These are phyloP conservation scores for Hanseniaspora lindneri DNA, from an alignment of 805 yeast species.

Conservation along the genomic window DNA sequence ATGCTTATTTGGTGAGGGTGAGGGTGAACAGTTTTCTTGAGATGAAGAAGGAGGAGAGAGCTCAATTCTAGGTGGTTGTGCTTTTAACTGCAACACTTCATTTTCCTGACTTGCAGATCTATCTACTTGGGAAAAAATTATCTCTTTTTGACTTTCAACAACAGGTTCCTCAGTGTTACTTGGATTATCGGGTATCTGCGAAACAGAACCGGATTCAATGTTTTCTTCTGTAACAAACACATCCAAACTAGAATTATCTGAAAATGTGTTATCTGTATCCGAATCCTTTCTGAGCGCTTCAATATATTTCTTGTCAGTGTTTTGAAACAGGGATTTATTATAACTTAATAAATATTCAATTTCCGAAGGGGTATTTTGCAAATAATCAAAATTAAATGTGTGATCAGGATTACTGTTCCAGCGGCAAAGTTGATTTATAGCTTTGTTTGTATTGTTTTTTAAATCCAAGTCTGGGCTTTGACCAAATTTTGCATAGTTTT, in stretches of 20 bases:
- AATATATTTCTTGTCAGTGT: background rate
- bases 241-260: no score
- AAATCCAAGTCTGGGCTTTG: background rate
- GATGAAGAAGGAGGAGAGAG: background rate
- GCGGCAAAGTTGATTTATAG: background rate
- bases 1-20: background rate
- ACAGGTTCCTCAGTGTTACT: background rate
- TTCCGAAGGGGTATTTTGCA: background rate
- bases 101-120: no score
- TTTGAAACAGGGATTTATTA: background rate
- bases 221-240: background rate
- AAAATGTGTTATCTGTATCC: background rate
- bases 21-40: background rate
- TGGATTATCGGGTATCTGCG: background rate
- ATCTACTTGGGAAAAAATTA: no score
- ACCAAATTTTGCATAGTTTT: background rate
- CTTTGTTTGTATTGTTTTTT: background rate
- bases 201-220: background rate
- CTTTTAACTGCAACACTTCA: no score
- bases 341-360: background rate
- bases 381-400: background rate
- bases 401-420: background rate
- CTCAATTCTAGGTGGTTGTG: background rate
- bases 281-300: background rate
- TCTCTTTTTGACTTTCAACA: no score